Base-by-base conservation (phyloP, 768 basidiomycete species). In the Phanerodontia chrysosporium region DNA sequence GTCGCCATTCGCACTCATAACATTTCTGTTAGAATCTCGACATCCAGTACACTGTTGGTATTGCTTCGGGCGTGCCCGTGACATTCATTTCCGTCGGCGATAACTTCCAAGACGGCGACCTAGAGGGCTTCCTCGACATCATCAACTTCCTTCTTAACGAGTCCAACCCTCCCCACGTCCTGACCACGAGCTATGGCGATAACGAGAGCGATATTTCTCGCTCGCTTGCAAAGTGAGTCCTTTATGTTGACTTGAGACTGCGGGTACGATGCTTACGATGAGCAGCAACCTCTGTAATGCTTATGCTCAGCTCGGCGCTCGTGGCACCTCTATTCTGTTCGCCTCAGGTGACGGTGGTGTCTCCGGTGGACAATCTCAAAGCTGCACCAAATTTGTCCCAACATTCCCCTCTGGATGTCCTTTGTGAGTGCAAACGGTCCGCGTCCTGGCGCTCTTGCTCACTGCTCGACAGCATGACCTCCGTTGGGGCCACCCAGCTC, bases 111-210 rank as follows among this genome's bases (percentile, higher is more conserved):
- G 68, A 67, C 36, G 65, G 65, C 28, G 64, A 60, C 46, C 58
- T 65, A 42, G 63, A 59, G 46, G 67, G 66, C 29, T 66, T 69
- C 63, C 55, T 67, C 14, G 65, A 75, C 18, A 88, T 87, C 85
- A 70, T 90, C 32, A 76, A 85, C 48, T 83, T 77, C 58, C 66
- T 88, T 13, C 71, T 82, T 1, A 64, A 62, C 14, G 76, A 81
- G 29, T 51, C 70, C 14, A 65, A 73, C 44, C 69, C 80, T 1
- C 85, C 87, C 8, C 77, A 80, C 58, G 75, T 82, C 13, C 84
- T 90, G 25, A 68, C 87, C 0, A 90, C 86, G 0, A 87, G 85
- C 63, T 91, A 90, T 66, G 85, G 80, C 5, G 84, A 89, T 44
- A 79, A 83, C 61, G 89, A 91, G 58, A 83, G 85, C 65, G 82